phyloP scores from a whole-genome alignment of 2,329 filamentous ascomycete genomes.

The Penicillium decumbens region DNA sequence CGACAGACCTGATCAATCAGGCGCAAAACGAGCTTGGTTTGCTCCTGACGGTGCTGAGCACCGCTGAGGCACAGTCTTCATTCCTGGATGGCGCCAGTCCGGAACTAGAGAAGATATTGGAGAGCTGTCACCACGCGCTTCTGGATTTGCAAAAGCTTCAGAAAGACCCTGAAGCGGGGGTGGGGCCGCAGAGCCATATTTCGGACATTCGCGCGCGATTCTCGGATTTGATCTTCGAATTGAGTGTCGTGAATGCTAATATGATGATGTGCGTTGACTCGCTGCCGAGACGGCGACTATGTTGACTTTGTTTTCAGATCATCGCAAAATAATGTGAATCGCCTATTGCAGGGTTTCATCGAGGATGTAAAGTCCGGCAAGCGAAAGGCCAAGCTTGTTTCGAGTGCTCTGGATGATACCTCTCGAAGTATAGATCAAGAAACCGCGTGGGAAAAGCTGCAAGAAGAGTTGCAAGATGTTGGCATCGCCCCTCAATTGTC shows the following conservation, averaged over 20 bases:
- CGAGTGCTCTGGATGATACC: conserved; percentile 2
- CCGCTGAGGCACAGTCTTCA: conserved; percentile 2
- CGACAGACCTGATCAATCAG: conserved; percentile 12
- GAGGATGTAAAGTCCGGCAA: conserved; percentile 9
- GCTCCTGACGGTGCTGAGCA: conserved; percentile 5
- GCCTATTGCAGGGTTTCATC: conserved; percentile 2
- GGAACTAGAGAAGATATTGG: conserved; percentile 3
- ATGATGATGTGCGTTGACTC: conserved; percentile 15
- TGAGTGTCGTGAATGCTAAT: conserved; percentile 15
- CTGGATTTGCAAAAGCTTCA: conserved; percentile 12
- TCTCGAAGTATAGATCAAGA: background rate
- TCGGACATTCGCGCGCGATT: conserved; percentile 12
- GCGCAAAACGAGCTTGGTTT: conserved; percentile 13
- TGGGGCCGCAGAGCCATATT: conserved; percentile 2
- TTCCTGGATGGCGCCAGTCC: background rate
- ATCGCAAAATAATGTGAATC: conserved; percentile 11
- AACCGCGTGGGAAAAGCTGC: conserved; percentile 10
- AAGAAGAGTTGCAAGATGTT: conserved; percentile 4
- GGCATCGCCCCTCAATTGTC: conserved; percentile 11
- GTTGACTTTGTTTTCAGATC: conserved; percentile 7
- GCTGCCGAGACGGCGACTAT: background rate
- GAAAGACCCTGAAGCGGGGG: background rate
- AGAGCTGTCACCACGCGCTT: conserved; percentile 7
- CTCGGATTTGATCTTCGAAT: conserved; percentile 10
- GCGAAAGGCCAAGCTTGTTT: conserved; percentile 1